phyloP scores from a whole-genome alignment of 257 asterid genomes.

The Fraxinus pennsylvanica region DNA sequence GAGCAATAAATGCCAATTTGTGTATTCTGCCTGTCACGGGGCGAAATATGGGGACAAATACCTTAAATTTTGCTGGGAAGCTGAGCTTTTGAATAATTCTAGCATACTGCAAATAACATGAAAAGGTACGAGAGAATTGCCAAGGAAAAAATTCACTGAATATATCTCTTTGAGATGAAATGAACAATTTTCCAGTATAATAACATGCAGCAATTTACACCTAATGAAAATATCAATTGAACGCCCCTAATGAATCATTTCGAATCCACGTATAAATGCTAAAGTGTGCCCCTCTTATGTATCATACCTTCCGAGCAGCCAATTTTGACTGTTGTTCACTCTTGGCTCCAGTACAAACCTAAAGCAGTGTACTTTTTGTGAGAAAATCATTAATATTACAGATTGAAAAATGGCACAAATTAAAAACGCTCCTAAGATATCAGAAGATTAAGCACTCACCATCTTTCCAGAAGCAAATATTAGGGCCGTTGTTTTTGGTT shows the following conservation, averaged over 20 bases:
- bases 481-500: slow-evolving; percentile 45
- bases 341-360: slow-evolving; percentile 53
- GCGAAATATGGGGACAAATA: slow-evolving; percentile 1
- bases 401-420: not conserved
- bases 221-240: not conserved
- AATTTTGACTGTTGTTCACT: slow-evolving; percentile 40
- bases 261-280: not conserved
- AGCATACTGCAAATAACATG: slow-evolving; percentile 30
- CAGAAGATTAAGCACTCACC: slow-evolving; percentile 21
- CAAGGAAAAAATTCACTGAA: not conserved
- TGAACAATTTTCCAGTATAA: not conserved
- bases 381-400: not conserved
- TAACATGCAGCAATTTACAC: not conserved
- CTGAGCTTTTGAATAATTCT: slow-evolving; percentile 45
- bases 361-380: not conserved
- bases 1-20: not conserved
- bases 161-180: not conserved
- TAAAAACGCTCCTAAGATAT: not conserved
- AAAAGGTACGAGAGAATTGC: not conserved
- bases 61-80: slow-evolving; percentile 40
- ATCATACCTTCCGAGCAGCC: slow-evolving; percentile 44
- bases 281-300: slow-evolving; percentile 1
- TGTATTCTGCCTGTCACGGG: not conserved
- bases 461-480: slow-evolving; percentile 50
- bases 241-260: not conserved